phyloP scores from a whole-genome alignment of 768 basidiomycete genomes.

The Imleria badia region DNA sequence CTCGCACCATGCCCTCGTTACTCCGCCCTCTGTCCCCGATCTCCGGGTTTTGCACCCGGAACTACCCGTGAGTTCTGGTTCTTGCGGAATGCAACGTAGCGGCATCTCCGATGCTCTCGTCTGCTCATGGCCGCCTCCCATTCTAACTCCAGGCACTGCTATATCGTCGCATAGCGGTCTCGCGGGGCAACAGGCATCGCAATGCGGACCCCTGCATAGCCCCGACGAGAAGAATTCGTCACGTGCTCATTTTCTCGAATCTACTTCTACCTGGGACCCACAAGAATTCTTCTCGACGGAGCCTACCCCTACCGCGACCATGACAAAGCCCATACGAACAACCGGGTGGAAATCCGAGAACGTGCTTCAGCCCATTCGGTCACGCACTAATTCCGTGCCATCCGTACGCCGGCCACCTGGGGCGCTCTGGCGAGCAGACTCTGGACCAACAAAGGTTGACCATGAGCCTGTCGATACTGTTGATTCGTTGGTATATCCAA shows the following conservation, averaged over 20 bases:
- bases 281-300: not conserved
- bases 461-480: not conserved
- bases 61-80: slow-evolving; percentile 11
- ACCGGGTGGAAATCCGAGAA: slow-evolving; percentile 22
- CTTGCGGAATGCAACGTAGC: slow-evolving; percentile 9
- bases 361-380: slow-evolving; percentile 15
- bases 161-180: slow-evolving; percentile 1
- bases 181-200: slow-evolving; percentile 7
- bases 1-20: slow-evolving; percentile 9
- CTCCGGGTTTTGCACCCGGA: slow-evolving; percentile 3
- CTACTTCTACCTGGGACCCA: slow-evolving; percentile 14
- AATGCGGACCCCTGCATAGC: slow-evolving; percentile 7
- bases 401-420: slow-evolving; percentile 17
- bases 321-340: slow-evolving; percentile 1
- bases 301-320: not conserved
- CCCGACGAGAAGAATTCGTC: slow-evolving; percentile 2
- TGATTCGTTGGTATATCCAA: not conserved
- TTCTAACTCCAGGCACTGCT: not conserved
- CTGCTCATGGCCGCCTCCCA: slow-evolving; percentile 27
- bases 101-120: slow-evolving; percentile 3
- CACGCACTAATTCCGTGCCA: slow-evolving; percentile 14
- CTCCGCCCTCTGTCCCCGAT: slow-evolving; percentile 14
- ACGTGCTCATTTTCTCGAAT: slow-evolving; percentile 5
- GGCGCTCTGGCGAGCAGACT: slow-evolving; percentile 21
- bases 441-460: slow-evolving; percentile 4